Base-by-base conservation (phyloP, 352 stramenopile genomes). In the Pythium grandisporangium region DNA sequence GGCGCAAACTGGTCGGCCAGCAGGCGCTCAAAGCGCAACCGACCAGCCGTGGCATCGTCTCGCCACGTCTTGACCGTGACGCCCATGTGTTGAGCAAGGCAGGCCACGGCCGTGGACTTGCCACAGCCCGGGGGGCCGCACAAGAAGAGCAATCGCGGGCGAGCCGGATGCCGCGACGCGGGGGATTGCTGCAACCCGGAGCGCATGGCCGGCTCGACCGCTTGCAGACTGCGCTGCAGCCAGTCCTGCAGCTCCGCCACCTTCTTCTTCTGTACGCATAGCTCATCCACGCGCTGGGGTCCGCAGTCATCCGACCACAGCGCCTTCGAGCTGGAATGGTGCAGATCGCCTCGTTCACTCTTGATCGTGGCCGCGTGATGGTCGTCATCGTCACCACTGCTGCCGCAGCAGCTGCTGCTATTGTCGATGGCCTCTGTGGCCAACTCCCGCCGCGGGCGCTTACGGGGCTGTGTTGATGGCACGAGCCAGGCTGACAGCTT, bases 231-330 rank as follows among this genome's bases (percentile, higher is more conserved):
- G 11, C 36, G 47, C 17, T 32, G 20, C 0, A 93, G 32, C 80
- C 80, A 93, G 6, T 71, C 63, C 10, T 53, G 63, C 1, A 93
- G 62, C 45, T 90, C 74, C 24, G 81, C 61, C 8, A 79, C 46
- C 53, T 93, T 93, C 41, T 88, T 89, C 55, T 84, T 87, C 48
- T 86, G 81, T 16, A 93, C 59, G 40, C 75, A 86, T 2, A 93
- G 51, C 1, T 93, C 66, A n/a, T 82, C 69, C 5, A 82, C 54
- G 3, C 44, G 55, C 16, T 58, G 52, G 0, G 75, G 71, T 1
- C 42, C 37, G 33, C 73, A 63, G 12, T 58, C 34, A 26, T 86
- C 73, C 6, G 55, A 47, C 80, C 75, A 93, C 4, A 90, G 42
- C 8, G 33, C 37, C 29, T 20, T 54, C 27, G 29, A 30, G 2